Evolutionary conservation across 2,329 filamentous ascomycete species (phyloP).

Genomic region (Cytospora piceae): DNA sequence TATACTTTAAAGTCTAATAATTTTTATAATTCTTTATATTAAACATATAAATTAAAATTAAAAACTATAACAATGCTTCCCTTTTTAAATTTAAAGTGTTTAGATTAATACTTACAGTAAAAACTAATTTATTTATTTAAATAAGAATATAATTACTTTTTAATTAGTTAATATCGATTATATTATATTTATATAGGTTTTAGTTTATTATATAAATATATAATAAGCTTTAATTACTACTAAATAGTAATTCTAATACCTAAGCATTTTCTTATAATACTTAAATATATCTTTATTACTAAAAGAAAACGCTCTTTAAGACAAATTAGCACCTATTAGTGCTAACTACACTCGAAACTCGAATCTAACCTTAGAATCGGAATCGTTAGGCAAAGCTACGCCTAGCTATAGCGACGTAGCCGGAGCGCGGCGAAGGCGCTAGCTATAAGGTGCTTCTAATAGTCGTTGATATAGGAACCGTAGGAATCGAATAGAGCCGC

Average conservation of each 20-base stretch:
- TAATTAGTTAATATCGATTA: background rate
- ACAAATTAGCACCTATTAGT: no score
- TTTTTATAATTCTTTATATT: no score
- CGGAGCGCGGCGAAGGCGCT: no score
- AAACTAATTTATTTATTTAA: background rate
- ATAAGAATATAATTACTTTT: background rate
- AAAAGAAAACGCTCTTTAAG: no score
- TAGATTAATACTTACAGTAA: background rate
- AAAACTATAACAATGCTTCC: background rate
- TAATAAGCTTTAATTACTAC: background rate
- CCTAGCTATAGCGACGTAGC: no score
- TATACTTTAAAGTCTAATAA: background rate
- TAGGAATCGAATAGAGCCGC: no score
- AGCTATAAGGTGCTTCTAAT: no score
- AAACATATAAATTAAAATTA: conserved; percentile 4
- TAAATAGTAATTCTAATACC: background rate
- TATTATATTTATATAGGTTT: background rate
- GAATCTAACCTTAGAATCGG: no score
- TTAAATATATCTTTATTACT: background rate
- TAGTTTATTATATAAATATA: background rate
- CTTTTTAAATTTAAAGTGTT: background rate
- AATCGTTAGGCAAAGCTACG: no score
- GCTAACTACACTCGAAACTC: no score
- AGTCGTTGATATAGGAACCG: no score
- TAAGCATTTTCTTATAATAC: background rate